Evolutionary conservation across 345 rosid species (phyloP).

Genomic region (Raphanus sativus): DNA sequence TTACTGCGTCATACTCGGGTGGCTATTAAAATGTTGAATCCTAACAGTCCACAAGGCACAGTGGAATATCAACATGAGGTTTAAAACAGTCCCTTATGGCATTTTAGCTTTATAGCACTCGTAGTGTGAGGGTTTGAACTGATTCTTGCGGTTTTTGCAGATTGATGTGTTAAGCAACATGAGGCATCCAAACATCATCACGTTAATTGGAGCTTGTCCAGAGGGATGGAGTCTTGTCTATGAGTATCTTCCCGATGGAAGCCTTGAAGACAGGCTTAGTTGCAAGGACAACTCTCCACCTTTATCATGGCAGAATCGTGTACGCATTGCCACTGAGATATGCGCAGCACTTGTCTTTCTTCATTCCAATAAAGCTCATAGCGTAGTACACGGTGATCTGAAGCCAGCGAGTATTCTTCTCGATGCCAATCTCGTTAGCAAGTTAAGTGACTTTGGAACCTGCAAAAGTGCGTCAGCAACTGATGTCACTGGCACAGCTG

Average conservation of each 20-base stretch:
- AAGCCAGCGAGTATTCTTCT: constrained; percentile 88
- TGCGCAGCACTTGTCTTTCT: constrained; percentile 87
- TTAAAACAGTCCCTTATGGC: too few relatives aligned
- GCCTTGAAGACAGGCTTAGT: constrained; percentile 89
- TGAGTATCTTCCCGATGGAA: constrained; percentile 84
- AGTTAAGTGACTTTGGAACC: constrained; percentile 73
- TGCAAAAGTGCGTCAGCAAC: constrained; percentile 52
- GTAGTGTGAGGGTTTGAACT: too few relatives aligned
- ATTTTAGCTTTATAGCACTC: too few relatives aligned
- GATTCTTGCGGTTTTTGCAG: too few relatives aligned
- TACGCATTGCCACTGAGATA: constrained; percentile 74
- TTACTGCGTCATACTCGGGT: constrained; percentile 60
- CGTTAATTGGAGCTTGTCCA: constrained; percentile 85
- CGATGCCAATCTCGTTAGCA: constrained; percentile 70
- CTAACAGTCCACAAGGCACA: constrained; percentile 76
- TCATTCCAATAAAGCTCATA: constrained; percentile 73
- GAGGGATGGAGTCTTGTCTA: constrained; percentile 81
- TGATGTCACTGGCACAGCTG: constrained; percentile 32
- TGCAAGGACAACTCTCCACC: constrained; percentile 79
- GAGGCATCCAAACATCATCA: constrained; percentile 87
- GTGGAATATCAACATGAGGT: constrained; percentile 92
- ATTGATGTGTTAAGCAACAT: constrained; percentile 69
- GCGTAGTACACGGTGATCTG: constrained; percentile 83
- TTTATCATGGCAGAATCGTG: constrained; percentile 84
- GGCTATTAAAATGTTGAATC: constrained; percentile 69